These are phyloP conservation scores for Linaria vulgaris DNA, from an alignment of 257 asterid genomes.

Conservation along the genomic window DNA sequence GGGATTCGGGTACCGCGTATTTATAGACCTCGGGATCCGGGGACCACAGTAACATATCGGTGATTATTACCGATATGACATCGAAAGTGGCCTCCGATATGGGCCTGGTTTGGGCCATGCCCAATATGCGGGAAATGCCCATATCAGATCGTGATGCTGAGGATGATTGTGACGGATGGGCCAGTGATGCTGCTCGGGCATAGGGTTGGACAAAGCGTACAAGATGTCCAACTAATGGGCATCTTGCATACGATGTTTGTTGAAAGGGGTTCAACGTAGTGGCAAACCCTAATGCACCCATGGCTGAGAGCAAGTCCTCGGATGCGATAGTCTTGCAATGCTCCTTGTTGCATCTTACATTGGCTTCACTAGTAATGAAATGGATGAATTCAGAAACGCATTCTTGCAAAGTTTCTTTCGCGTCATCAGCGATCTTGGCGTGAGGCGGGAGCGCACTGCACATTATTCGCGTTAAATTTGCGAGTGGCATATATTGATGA, in stretches of 20 bases:
- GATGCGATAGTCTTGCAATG: slow-evolving; percentile 15
- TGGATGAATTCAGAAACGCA: slow-evolving; percentile 21
- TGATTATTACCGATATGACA: too few species aligned
- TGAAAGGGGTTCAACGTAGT: slow-evolving; percentile 22
- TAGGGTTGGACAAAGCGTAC: too few species aligned
- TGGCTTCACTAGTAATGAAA: slow-evolving; percentile 27
- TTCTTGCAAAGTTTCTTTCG: slow-evolving; percentile 17
- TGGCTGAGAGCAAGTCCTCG: slow-evolving; percentile 22
- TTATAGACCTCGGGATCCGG: too few species aligned
- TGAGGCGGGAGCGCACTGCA: slow-evolving; percentile 10
- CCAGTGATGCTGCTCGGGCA: too few species aligned
- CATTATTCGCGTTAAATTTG: slow-evolving; percentile 17
- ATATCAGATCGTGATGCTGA: too few species aligned
- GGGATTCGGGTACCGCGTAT: too few species aligned
- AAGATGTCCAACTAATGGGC: too few species aligned
- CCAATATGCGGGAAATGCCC: too few species aligned
- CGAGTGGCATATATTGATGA: neutral
- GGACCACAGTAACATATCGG: too few species aligned
- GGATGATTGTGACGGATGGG: too few species aligned
- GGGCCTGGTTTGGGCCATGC: too few species aligned
- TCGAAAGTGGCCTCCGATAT: too few species aligned
- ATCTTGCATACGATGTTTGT: slow-evolving; percentile 14
- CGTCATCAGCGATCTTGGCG: slow-evolving; percentile 20
- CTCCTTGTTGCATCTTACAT: slow-evolving; percentile 16
- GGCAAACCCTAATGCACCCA: slow-evolving; percentile 18